These are phyloP conservation scores for Aspergillus versicolor DNA, from an alignment of 2,329 filamentous ascomycete genomes.

Conservation along the genomic window DNA sequence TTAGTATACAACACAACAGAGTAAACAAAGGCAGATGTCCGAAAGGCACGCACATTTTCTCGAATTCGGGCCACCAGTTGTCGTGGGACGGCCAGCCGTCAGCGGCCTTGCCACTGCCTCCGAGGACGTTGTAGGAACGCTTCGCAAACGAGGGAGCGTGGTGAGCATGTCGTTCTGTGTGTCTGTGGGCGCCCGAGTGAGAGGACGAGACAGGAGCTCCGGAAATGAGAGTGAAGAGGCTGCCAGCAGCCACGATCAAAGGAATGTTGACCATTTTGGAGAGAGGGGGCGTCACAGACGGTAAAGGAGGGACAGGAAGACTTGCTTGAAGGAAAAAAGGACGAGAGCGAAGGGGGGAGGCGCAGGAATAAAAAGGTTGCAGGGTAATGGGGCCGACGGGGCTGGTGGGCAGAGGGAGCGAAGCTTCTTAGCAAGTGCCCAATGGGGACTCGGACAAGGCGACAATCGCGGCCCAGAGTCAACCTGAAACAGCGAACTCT, in stretches of 20 bases:
- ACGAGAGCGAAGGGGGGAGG: neutral
- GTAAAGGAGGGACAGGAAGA: constrained; percentile 12
- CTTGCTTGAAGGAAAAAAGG: constrained; percentile 7
- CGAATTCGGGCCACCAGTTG: constrained; percentile 24
- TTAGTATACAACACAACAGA: neutral
- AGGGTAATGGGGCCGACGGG: neutral
- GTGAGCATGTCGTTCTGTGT: neutral
- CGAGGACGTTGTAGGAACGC: constrained; percentile 10
- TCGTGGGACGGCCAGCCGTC: constrained; percentile 26
- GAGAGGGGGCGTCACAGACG: constrained; percentile 7
- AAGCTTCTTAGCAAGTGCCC: too few species aligned
- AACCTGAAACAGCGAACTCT: neutral
- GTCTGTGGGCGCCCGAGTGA: constrained; percentile 15
- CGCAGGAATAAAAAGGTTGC: neutral
- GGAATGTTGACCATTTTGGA: constrained; percentile 12
- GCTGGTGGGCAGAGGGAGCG: neutral
- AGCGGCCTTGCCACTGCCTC: constrained; percentile 9
- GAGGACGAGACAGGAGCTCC: constrained; percentile 25
- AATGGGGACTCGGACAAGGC: too few species aligned
- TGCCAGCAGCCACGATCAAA: constrained; percentile 31
- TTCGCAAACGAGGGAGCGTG: constrained; percentile 1
- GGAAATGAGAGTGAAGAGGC: constrained; percentile 28
- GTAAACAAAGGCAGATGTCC: too few species aligned
- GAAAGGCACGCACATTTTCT: constrained; percentile 18
- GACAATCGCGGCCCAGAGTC: neutral